Evolutionary conservation across 352 stramenopile genomes (phyloP).

Genomic region (Globisporangium nunn): DNA sequence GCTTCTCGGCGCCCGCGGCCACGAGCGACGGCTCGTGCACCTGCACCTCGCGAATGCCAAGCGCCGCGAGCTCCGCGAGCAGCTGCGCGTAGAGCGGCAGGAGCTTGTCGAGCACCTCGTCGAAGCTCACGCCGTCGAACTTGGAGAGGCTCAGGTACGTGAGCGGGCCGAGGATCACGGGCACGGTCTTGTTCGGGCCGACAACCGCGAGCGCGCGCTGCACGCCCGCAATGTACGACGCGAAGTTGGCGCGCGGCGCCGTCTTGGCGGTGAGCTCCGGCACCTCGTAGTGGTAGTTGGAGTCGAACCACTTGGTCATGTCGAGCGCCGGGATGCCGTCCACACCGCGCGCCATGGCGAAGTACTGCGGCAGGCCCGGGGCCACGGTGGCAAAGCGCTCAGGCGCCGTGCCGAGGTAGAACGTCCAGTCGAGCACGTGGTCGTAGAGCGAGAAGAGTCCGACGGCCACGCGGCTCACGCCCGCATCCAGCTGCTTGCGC

Average conservation of each 20-base stretch:
- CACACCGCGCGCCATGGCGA: constrained; percentile 87
- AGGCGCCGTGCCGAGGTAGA: constrained; percentile 71
- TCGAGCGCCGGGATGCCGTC: constrained; percentile 88
- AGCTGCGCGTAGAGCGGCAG: constrained; percentile 79
- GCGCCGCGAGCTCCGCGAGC: constrained; percentile 52
- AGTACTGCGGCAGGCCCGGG: constrained; percentile 69
- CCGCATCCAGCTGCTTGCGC: constrained; percentile 71
- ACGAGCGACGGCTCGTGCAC: constrained; percentile 90
- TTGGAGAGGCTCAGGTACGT: constrained; percentile 81
- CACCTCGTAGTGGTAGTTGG: constrained; percentile 95
- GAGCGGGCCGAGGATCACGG: constrained; percentile 76
- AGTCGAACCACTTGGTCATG: constrained; percentile 95
- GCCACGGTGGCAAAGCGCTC: constrained; percentile 69
- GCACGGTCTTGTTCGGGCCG: constrained; percentile 77
- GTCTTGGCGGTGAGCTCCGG: constrained; percentile 81
- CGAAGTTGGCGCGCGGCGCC: constrained; percentile 75
- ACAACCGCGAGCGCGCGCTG: constrained; percentile 75
- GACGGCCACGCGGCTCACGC: constrained; percentile 75
- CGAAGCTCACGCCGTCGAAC: constrained; percentile 68
- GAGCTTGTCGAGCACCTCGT: constrained; percentile 60
- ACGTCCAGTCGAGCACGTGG: constrained; percentile 87
- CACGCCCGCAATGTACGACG: constrained; percentile 54
- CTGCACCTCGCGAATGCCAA: constrained; percentile 85
- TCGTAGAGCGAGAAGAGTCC: constrained; percentile 91
- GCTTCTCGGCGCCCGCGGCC: constrained; percentile 45